A percentile compares a stretch with the other conserved stretches of the same genome.
These are phyloP conservation scores for Pseudogymnoascus verrucosus DNA, from an alignment of 2,329 filamentous ascomycete genomes.

Conservation along the genomic window DNA sequence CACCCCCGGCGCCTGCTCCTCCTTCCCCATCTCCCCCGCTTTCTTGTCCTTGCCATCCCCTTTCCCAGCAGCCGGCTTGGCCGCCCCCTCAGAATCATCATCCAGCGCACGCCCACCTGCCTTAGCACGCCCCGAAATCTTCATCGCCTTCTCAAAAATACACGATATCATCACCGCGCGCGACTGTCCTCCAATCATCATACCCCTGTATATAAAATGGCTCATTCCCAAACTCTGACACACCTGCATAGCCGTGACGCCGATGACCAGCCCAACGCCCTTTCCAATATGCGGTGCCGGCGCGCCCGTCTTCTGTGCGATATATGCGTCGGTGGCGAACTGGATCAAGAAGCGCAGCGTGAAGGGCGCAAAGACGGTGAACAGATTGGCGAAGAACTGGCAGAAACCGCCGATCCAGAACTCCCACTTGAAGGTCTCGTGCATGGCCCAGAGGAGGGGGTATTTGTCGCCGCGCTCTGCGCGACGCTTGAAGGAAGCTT, in stretches of 20 bases:
- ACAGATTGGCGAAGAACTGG: conserved; percentile 61
- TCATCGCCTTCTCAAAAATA: conserved; percentile 90
- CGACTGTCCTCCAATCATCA: conserved; percentile 81
- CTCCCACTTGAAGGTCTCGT: conserved; percentile 78
- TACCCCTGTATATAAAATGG: conserved; percentile 87
- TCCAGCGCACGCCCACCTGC: conserved; percentile 60
- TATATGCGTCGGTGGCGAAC: conserved; percentile 74
- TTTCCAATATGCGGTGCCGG: conserved; percentile 60
- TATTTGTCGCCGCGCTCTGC: conserved; percentile 59
- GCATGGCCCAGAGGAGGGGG: conserved; percentile 70
- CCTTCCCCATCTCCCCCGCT: conserved; percentile 25
- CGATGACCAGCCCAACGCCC: conserved; percentile 77
- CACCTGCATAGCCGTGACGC: conserved; percentile 79
- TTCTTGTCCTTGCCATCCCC: conserved; percentile 35
- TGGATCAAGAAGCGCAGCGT: conserved; percentile 77
- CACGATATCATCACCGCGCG: conserved; percentile 75
- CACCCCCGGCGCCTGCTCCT: conserved; percentile 39
- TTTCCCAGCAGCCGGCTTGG: conserved; percentile 37
- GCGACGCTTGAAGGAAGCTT: conserved; percentile 61
- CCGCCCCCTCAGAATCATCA: conserved; percentile 28
- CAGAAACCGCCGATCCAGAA: conserved; percentile 79
- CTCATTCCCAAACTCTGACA: conserved; percentile 73
- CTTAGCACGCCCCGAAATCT: conserved; percentile 77
- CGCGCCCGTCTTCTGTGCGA: conserved; percentile 43
- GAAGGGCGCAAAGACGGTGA: conserved; percentile 80